Evolutionary conservation across 2,329 filamentous ascomycete species (phyloP), one percentile per base, ranked within the genome.

Genomic region (Sclerotinia trifoliorum): DNA sequence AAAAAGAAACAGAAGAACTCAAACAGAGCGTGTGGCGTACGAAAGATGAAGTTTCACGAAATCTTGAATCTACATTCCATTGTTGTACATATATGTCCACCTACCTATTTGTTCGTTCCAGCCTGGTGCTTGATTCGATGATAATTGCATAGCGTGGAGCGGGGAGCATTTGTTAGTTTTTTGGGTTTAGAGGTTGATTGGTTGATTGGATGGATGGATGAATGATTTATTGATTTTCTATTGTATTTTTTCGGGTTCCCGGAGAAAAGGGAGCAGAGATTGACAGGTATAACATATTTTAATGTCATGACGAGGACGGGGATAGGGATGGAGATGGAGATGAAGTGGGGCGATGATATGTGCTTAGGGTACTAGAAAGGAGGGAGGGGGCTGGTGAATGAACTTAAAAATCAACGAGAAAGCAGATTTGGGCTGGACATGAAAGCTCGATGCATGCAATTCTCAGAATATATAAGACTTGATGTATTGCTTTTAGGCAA

Each of bases 41-140:
- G n/a, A 26, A 19, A 63, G 32, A 51, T n/a, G 15, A 39, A 51
- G 8, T 39, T 29, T 13, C 17, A 39, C 29, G 24, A n/a, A n/a
- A 44, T 44, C 32, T 19, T 55, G 35, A 19, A 48, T 49, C 11
- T 17, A 11, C 32, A 52, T 42, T 65, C 26, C 58, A 19, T 61
- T 52, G 51, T 62, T 67, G 21, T 68, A 19, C 51, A 68, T 44
- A 54, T 55, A 39, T 52, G 35, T n/a, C 35, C 54, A 63, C 21
- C 29, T 44, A 11, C 17, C 49, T 55, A 55, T 32, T 44, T 26
- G 21, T 26, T 67, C 65, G 48, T 67, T 54, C 65, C n/a, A 51
- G 66, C 66, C 66, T 65, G 66, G 66, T 65, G 66, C 66, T 68
- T 52, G 58, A 68, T 56, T 57, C 65, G 65, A 67, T 55, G 26